These are phyloP conservation scores for Penicillium sp. DNA, from an alignment of 2,329 filamentous ascomycete species.

Conservation along the genomic window DNA sequence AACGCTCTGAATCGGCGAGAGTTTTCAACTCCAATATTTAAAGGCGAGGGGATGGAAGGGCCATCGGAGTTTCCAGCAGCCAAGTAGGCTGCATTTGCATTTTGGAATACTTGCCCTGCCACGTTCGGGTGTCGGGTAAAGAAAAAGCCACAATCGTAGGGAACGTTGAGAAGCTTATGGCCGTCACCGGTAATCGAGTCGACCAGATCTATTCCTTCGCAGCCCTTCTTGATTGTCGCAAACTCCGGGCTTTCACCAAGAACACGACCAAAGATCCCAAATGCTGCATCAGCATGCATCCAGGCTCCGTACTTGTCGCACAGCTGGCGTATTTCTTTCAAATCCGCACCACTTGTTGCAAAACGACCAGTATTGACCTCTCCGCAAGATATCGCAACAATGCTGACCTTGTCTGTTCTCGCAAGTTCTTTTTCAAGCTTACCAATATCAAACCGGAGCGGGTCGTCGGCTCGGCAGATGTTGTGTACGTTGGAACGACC, in stretches of 20 bases:
- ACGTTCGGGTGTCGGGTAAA: constrained; percentile 57
- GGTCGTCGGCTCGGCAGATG: constrained; percentile 43
- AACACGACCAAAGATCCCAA: constrained; percentile 69
- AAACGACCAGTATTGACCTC: constrained; percentile 88
- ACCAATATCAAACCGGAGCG: constrained; percentile 62
- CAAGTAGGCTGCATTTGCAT: constrained; percentile 79
- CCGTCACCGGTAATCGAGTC: constrained; percentile 81
- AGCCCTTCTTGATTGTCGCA: constrained; percentile 41
- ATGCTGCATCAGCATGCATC: constrained; percentile 86
- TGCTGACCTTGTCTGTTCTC: constrained; percentile 51
- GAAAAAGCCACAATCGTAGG: constrained; percentile 89
- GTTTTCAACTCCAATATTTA: constrained; percentile 84
- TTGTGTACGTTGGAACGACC: constrained; percentile 61
- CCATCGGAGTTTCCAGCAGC: constrained; percentile 29
- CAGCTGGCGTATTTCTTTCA: constrained; percentile 54
- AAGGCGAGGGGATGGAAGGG: constrained; percentile 59
- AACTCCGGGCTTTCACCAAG: constrained; percentile 54
- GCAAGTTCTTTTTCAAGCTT: constrained; percentile 54
- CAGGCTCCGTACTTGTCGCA: constrained; percentile 68
- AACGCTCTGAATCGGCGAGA: constrained; percentile 81
- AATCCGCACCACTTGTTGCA: constrained; percentile 55
- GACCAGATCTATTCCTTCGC: constrained; percentile 64
- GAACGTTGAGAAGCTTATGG: constrained; percentile 90
- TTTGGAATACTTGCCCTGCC: constrained; percentile 61
- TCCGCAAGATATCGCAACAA: constrained; percentile 71